Evolutionary conservation across 176 grass and related monocot species (phyloP), one percentile per base, ranked within the genome.

Genomic region (Carex myosuroides): DNA sequence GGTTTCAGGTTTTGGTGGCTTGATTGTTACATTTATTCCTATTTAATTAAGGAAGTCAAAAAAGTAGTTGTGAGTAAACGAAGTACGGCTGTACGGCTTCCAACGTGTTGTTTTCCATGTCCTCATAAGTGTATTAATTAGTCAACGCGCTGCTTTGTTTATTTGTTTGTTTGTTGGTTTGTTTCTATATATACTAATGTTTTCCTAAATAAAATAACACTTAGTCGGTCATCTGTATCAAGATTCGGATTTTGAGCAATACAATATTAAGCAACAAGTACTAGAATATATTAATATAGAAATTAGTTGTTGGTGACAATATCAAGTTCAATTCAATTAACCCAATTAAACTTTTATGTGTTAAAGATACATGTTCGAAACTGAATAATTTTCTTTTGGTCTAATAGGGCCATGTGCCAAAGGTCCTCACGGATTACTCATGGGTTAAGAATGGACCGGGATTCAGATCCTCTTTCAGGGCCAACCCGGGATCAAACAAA

Each of bases 11-110:
- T 8, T 18, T 37, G 1, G 66, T 17, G 16, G 16, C 6, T 69
- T 3, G 3, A 8, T 41, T 69, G 5, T 18, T 72, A 50, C 13
- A 46, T 72, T 2, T 37, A 67, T 22, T 5, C n/a, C 18, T 48
- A 22, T 3, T 12, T 35, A 71, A 37, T 44, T 32, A 8, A 46
- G 37, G 4, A 72, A 72, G 17, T 48, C 69, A 72, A 72, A n/a
- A 21, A 13, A 44, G 18, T 48, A 50, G 39, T 72, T 72, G 69
- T 24, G 5, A 72, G 41, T 72, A 41, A 5, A 72, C n/a, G 69
- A 21, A 72, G 69, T 72, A 72, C 69, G 69, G 69, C n/a, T 44
- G 69, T 72, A 72, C 69, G 69, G 41, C 9, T 2, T 50, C 69
- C 18, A 50, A 48, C 17, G 9, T 72, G 69, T 72, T n/a, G 17